Base-by-base conservation (phyloP, 305 asterid genomes). In the Fraxinus baroniana region DNA sequence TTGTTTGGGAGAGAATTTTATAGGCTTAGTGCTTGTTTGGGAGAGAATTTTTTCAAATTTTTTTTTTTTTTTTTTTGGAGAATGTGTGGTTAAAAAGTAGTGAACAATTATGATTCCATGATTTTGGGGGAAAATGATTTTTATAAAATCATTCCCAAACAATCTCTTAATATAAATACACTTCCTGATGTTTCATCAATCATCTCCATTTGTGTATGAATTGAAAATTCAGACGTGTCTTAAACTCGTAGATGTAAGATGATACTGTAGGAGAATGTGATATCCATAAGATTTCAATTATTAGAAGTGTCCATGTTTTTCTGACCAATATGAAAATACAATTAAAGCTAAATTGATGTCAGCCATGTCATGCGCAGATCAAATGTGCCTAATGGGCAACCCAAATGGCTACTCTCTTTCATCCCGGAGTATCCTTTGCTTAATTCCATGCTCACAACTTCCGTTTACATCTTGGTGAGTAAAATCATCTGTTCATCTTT, bases 391-490 rank as follows among this genome's bases (percentile, higher is more conserved):
- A 92, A 95, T 82, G 98, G 98, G 85, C 98, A 95, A 86, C 98
- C 98, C 33, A 95, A 93, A 87, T 93, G 97, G 98, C 91, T 95
- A 71, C 98, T 95, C 71, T 92, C 89, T 5, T 88, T 95, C 74
- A 91, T 95, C 85, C 97, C 97, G 17, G 92, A 92, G 74, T 92
- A 95, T 88, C 98, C 98, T 68, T 17, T 95, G 91, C 95, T 95
- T n/a, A 95, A 95, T 84, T 95, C 91, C 92, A 91, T 91, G 97
- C 91, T 95, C 79, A 92, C 94, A 28, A 91, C 97, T 78, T 88
- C 97, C 81, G 79, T 94, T 83, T 95, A 95, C 85, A 24, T 90
- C 79, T 87, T 94, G 95, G 98, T 93, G 85, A 88, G 94, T 55
- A 70, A 82, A 84, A 84, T 82, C 64, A 49, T 73, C 78, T 18